A percentile compares a stretch with the other conserved stretches of the same genome.
Evolutionary conservation across 2,329 filamentous ascomycete genomes (phyloP).

Genomic region (Bipolaris oryzae): DNA sequence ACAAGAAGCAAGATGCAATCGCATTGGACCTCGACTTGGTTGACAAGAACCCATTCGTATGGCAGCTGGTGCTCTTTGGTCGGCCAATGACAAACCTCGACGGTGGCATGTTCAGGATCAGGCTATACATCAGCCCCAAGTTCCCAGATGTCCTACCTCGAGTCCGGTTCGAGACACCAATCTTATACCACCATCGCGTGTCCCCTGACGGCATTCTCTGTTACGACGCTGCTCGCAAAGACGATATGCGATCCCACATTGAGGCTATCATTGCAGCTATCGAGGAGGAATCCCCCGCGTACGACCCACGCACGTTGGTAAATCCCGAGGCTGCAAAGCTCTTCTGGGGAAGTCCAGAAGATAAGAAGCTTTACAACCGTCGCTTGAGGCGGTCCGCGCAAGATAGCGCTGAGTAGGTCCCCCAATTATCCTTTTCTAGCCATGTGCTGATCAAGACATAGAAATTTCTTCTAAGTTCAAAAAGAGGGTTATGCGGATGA

Average conservation of each 20-base stretch:
- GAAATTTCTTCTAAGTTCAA: slow-evolving; percentile 33
- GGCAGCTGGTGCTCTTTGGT: slow-evolving; percentile 88
- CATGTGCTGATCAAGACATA: slow-evolving; percentile 5
- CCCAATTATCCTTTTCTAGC: not conserved
- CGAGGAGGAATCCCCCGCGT: slow-evolving; percentile 87
- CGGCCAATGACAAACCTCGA: slow-evolving; percentile 92
- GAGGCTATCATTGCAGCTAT: slow-evolving; percentile 79
- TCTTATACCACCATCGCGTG: slow-evolving; percentile 84
- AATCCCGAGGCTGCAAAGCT: slow-evolving; percentile 84
- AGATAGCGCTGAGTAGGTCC: slow-evolving; percentile 54
- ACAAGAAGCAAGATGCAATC: slow-evolving; percentile 71
- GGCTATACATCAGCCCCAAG: slow-evolving; percentile 76
- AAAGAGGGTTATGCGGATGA: slow-evolving; percentile 1
- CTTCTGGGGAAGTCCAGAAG: slow-evolving; percentile 80
- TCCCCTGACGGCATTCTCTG: slow-evolving; percentile 80
- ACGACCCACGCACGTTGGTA: slow-evolving; percentile 87
- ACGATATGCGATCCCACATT: slow-evolving; percentile 83
- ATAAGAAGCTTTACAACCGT: slow-evolving; percentile 84
- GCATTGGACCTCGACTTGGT: slow-evolving; percentile 78
- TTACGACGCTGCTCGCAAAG: slow-evolving; percentile 69
- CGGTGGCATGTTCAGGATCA: slow-evolving; percentile 82
- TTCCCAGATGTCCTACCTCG: slow-evolving; percentile 91
- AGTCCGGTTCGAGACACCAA: slow-evolving; percentile 75
- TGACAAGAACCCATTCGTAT: slow-evolving; percentile 85
- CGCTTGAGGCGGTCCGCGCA: slow-evolving; percentile 78